phyloP scores from a whole-genome alignment of 768 basidiomycete species.

The Mycena amicta region DNA sequence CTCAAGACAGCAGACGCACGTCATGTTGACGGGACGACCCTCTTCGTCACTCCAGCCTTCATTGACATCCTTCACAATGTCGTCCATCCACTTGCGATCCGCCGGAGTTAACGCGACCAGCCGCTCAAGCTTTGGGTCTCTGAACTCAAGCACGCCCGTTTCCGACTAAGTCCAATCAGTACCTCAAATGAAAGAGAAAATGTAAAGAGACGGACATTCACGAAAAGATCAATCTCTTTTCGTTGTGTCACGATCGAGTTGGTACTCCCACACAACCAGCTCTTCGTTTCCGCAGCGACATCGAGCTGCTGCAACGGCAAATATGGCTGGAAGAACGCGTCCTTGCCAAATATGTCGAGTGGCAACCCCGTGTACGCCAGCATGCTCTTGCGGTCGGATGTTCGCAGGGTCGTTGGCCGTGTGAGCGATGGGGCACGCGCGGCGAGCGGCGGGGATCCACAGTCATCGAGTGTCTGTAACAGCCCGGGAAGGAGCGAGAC shows the following conservation, averaged over 20 bases:
- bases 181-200: not conserved
- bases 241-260: slow-evolving; percentile 95
- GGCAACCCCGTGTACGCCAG: slow-evolving; percentile 93
- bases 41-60: slow-evolving; percentile 75
- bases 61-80: slow-evolving; percentile 85
- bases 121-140: slow-evolving; percentile 78
- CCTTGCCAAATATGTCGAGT: slow-evolving; percentile 91
- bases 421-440: slow-evolving; percentile 57
- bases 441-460: slow-evolving; percentile 84
- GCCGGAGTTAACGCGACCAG: slow-evolving; percentile 83
- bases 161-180: slow-evolving; percentile 64
- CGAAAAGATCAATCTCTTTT: slow-evolving; percentile 85
- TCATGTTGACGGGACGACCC: slow-evolving; percentile 56
- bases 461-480: slow-evolving; percentile 87
- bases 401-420: slow-evolving; percentile 77
- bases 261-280: slow-evolving; percentile 94
- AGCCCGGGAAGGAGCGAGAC: slow-evolving; percentile 90
- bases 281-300: slow-evolving; percentile 73
- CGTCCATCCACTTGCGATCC: slow-evolving; percentile 98
- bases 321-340: slow-evolving; percentile 97
- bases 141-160: slow-evolving; percentile 82
- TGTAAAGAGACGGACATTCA: slow-evolving; percentile 68
- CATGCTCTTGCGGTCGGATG: slow-evolving; percentile 90
- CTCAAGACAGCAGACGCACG: slow-evolving; percentile 45
- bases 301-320: slow-evolving; percentile 94